Base-by-base conservation (phyloP, 768 basidiomycete species). In the Vararia minispora region DNA sequence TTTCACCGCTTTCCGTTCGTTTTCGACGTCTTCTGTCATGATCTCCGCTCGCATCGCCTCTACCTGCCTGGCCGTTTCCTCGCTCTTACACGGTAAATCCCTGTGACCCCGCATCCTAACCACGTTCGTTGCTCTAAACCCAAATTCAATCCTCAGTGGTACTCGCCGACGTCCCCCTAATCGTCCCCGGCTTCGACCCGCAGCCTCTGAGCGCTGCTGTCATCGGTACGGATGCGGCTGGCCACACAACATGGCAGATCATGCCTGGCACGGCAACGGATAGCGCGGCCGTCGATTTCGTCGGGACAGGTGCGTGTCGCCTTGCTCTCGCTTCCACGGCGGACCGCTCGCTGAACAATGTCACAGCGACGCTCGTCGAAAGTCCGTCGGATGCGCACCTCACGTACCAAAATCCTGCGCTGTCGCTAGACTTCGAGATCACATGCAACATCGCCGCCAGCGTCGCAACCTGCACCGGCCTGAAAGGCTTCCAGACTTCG, bases 201-300 rank as follows among this genome's bases (percentile, higher is more conserved):
- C 36, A 42, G 35, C 41, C 41, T 13, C 24, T 42, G 21, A 42
- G 36, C 31, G 41, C n/a, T 13, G 14, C 23, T 5, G 28, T 37
- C 13, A 35, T 33, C 13, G 41, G 41, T 6, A 21, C 26, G 32
- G 36, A 38, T n/a, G 30, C 22, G 26, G 29, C 30, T 4, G 41
- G 41, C 28, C 36, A 36, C 17, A 42, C 36, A 21, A 42, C 31
- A 17, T 42, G 36, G 41, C 36, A 38, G 30, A 38, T 42, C 18
- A 12, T 38, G 14, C 36, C 36, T 3, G 41, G 36, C 25, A 10
- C 36, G 20, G 30, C 27, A 11, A 42, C 36, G 1, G 7, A 28
- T 1, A 26, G 33, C 4, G 12, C n/a, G n/a, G 14, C 20, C 4
- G n/a, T n/a, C n/a, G n/a, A n/a, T n/a, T 38, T 38, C 25, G 8